Percentiles rank a stretch among this genome's conserved stretches.
phyloP scores from a whole-genome alignment of 768 basidiomycete species.

The Hericium alpestre region DNA sequence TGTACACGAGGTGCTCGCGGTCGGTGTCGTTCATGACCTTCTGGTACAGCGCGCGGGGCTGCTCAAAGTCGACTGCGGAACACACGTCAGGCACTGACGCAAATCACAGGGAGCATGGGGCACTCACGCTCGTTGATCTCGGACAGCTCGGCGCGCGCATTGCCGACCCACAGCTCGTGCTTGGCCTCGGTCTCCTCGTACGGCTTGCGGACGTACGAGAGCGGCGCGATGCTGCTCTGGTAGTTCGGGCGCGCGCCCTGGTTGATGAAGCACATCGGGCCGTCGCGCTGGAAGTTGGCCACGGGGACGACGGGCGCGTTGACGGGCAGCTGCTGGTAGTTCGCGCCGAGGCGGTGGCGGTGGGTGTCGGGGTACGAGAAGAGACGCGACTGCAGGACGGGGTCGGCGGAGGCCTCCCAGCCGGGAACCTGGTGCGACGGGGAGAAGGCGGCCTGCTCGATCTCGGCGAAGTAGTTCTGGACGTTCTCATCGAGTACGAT shows the following conservation, averaged over 20 bases:
- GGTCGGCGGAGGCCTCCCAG: constrained; percentile 84
- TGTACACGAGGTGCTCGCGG: constrained; percentile 52
- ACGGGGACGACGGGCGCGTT: constrained; percentile 68
- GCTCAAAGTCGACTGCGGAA: constrained; percentile 68
- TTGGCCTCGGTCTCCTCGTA: constrained; percentile 21
- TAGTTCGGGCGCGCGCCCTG: constrained; percentile 86
- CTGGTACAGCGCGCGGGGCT: constrained; percentile 60
- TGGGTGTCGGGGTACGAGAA: constrained; percentile 93
- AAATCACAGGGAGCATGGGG: not conserved
- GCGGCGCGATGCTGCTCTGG: constrained; percentile 64
- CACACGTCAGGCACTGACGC: not conserved
- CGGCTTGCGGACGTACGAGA: constrained; percentile 48
- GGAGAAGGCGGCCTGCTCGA: constrained; percentile 86
- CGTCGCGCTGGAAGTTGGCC: constrained; percentile 91
- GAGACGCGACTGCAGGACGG: constrained; percentile 86
- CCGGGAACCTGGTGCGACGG: constrained; percentile 84
- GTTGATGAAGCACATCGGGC: constrained; percentile 53
- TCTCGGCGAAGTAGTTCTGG: constrained; percentile 88
- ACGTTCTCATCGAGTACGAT: constrained; percentile 71
- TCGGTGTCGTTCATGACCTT: constrained; percentile 57
- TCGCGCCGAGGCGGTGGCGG: constrained; percentile 70
- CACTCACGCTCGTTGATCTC: constrained; percentile 72
- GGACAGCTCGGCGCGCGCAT: constrained; percentile 56
- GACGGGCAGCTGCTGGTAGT: constrained; percentile 82
- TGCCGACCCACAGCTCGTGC: constrained; percentile 72